Evolutionary conservation across 78 protist genomes (phyloP), one percentile per base, ranked within the genome.

Genomic region (Protostelium mycophagum): DNA sequence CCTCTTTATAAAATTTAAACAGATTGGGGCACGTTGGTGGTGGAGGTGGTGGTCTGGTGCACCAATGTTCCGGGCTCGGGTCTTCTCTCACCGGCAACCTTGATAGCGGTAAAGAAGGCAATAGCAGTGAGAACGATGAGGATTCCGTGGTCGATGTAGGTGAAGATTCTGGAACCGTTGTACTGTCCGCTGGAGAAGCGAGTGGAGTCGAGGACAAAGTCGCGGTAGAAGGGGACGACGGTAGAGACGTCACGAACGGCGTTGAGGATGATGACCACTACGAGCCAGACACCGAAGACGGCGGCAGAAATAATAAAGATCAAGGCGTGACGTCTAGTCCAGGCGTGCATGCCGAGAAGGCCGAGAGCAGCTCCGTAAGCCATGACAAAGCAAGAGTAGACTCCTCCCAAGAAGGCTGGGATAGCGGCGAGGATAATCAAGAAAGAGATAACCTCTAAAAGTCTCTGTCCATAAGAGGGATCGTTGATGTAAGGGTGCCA

Each of bases 61-160:
- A 51, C 73, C 31, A 51, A 16, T 25, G 73, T 51, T 51, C 73
- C 73, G 5, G 73, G 73, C 73, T 51, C 73, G 73, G 73, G 73
- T 51, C 73, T 51, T 51, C 73, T 51, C 73, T 51, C 73, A 25
- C 73, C 73, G 73, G 73, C 73, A 51, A 51, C 73, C 73, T 51
- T 51, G 73, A 51, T 51, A 16, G 73, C 73, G 73, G 16, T 16
- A 51, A 51, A 51, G 73, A 51, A 51, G 73, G 73, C 73, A 16
- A 51, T 25, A 16, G 73, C 73, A 16, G 73, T 51, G 31, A 51
- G 16, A 16, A 51, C 5, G 73, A 51, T 51, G 73, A 51, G 73
- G 73, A 51, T 51, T 51, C 73, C 73, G 73, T 51, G 73, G 73
- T 51, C 73, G 73, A 51, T 51, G 73, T 51, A 51, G 73, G 73